Evolutionary conservation across 179 eudicot species (phyloP).

Genomic region (Nepenthes alata): DNA sequence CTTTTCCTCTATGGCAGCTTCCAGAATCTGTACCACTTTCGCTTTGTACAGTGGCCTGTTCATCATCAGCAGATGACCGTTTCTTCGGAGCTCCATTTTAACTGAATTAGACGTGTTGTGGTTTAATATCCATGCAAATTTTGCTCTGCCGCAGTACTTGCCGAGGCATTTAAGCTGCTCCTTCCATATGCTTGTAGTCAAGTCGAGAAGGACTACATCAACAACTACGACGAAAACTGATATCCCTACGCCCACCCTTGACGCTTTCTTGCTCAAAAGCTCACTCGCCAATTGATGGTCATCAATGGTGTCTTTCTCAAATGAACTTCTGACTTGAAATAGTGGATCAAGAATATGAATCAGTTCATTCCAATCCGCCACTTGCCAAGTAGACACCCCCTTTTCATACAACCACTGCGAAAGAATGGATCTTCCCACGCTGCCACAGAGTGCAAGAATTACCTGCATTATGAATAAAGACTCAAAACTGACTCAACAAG

Average conservation of each 20-base stretch:
- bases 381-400: slow-evolving; percentile 49
- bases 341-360: slow-evolving; percentile 35
- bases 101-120: slow-evolving; percentile 65
- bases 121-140: slow-evolving; percentile 71
- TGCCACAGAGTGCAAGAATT: slow-evolving; percentile 68
- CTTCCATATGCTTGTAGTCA: slow-evolving; percentile 72
- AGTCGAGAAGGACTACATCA: slow-evolving; percentile 66
- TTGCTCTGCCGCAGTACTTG: slow-evolving; percentile 34
- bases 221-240: slow-evolving; percentile 43
- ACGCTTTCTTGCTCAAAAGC: slow-evolving; percentile 2
- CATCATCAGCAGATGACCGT: slow-evolving; percentile 74
- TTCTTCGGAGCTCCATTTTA: slow-evolving; percentile 59
- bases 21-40: slow-evolving; percentile 77
- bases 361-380: slow-evolving; percentile 88
- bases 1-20: slow-evolving; percentile 47
- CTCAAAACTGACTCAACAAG: not conserved
- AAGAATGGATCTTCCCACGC: slow-evolving; percentile 48
- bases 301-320: slow-evolving; percentile 14
- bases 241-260: slow-evolving; percentile 9
- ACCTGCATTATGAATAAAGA: slow-evolving; percentile 31
- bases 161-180: slow-evolving; percentile 66
- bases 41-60: slow-evolving; percentile 73
- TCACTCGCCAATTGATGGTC: slow-evolving; percentile 10
- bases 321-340: slow-evolving; percentile 14
- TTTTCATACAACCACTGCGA: slow-evolving; percentile 57